These are phyloP conservation scores for Pleurotus giganteus DNA, from an alignment of 768 basidiomycete genomes.

Conservation along the genomic window DNA sequence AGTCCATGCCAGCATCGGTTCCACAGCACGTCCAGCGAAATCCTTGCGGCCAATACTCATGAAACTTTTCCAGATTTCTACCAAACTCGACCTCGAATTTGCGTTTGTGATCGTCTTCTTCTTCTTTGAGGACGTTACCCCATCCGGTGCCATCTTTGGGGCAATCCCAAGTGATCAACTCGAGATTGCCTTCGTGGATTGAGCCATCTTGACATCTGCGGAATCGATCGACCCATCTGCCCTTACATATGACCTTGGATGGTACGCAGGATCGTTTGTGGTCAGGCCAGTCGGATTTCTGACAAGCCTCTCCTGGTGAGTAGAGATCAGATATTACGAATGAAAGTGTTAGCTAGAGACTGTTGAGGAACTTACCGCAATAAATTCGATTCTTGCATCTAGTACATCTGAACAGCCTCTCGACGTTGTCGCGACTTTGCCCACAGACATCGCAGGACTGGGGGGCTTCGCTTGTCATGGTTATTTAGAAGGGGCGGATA, in stretches of 20 bases:
- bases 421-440: too few species aligned
- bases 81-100: conserved; percentile 27
- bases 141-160: conserved; percentile 27
- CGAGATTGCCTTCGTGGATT: conserved; percentile 31
- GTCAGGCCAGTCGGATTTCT: conserved; percentile 26
- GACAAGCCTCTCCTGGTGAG: conserved; percentile 21
- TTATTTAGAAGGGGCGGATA: too few species aligned
- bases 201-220: conserved; percentile 28
- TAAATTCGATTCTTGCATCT: background rate
- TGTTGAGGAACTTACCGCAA: background rate
- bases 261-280: conserved; percentile 25
- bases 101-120: conserved; percentile 25
- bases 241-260: background rate
- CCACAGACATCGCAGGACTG: too few species aligned
- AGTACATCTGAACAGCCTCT: too few species aligned
- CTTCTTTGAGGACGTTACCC: conserved; percentile 24
- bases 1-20: conserved; percentile 28
- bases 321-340: background rate
- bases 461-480: too few species aligned
- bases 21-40: conserved; percentile 41
- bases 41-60: conserved; percentile 26
- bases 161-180: conserved; percentile 35
- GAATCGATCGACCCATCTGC: conserved; percentile 29
- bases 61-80: conserved; percentile 26
- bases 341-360: background rate